Conservation (phyloP, 1,284 basidiomycete genomes). For the Kalmanozyma brasiliensis region DNA sequence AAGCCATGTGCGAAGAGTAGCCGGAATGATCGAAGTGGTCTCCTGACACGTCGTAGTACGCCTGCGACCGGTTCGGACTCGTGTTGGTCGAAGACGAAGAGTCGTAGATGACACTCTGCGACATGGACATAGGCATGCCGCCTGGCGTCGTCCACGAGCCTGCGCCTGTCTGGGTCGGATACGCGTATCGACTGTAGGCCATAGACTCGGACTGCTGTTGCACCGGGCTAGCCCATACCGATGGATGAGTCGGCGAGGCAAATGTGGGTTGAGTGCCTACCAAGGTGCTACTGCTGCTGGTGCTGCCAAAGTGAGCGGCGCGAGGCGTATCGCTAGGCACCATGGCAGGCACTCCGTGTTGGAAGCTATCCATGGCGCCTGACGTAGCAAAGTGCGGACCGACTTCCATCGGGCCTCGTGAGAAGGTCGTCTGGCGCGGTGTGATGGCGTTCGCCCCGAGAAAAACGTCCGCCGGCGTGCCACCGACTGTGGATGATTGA, state of each 20-base stretch:
- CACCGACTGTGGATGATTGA: slow-evolving; percentile 11
- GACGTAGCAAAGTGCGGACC: slow-evolving; percentile 8
- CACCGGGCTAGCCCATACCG: slow-evolving; percentile 13
- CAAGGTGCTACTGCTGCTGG: slow-evolving; percentile 11
- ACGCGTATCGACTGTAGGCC: slow-evolving; percentile 26
- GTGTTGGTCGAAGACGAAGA: slow-evolving; percentile 37
- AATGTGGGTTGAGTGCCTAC: slow-evolving; percentile 21
- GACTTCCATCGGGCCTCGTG: slow-evolving; percentile 28
- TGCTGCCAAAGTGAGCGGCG: slow-evolving; percentile 23
- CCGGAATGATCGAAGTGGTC: slow-evolving; percentile 26
- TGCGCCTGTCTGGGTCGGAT: slow-evolving; percentile 18
- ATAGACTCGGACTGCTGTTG: slow-evolving; percentile 21
- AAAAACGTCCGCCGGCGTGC: slow-evolving; percentile 12
- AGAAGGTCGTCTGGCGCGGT: slow-evolving; percentile 29
- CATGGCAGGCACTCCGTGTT: slow-evolving; percentile 10
- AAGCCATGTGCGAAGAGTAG: slow-evolving; percentile 26
- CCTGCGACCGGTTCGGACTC: slow-evolving; percentile 37
- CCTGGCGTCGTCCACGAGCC: slow-evolving; percentile 19
- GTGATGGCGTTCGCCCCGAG: slow-evolving; percentile 30
- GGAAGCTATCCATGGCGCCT: slow-evolving; percentile 14
- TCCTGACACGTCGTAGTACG: slow-evolving; percentile 39
- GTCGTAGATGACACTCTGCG: slow-evolving; percentile 43
- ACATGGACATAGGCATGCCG: slow-evolving; percentile 35
- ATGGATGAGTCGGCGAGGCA: slow-evolving; percentile 4
- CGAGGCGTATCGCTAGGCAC: slow-evolving; percentile 26